These are phyloP conservation scores for Fusarium coffeatum DNA, from an alignment of 2,329 filamentous ascomycete species.

Conservation along the genomic window DNA sequence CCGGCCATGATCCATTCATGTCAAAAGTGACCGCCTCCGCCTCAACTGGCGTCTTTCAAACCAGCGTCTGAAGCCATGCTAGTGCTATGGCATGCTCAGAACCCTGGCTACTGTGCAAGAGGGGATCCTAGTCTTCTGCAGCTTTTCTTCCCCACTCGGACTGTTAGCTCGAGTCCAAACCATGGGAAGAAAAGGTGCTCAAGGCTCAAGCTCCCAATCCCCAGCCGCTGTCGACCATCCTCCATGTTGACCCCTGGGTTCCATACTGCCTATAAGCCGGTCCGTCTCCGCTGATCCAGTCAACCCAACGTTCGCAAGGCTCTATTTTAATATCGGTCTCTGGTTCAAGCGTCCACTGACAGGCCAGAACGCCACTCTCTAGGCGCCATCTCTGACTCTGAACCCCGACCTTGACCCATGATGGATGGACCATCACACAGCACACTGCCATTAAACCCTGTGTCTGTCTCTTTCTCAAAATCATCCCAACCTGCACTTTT, in stretches of 20 bases:
- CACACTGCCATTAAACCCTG: constrained; percentile 39
- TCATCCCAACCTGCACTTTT: constrained; percentile 46
- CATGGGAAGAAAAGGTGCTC: constrained; percentile 30
- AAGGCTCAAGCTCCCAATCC: constrained; percentile 40
- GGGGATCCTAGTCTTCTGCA: constrained; percentile 42
- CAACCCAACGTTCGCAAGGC: constrained; percentile 47
- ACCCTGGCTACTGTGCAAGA: constrained; percentile 26
- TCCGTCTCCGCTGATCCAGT: constrained; percentile 48
- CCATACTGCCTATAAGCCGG: constrained; percentile 42
- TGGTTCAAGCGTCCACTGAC: constrained; percentile 56
- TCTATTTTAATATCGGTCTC: constrained; percentile 60
- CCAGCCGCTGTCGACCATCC: constrained; percentile 42
- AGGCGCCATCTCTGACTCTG: constrained; percentile 59
- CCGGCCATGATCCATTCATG: constrained; percentile 36
- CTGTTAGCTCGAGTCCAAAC: constrained; percentile 30
- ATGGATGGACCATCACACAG: constrained; percentile 42
- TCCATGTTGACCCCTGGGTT: constrained; percentile 39
- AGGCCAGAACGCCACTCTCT: constrained; percentile 53
- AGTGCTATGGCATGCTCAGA: constrained; percentile 1
- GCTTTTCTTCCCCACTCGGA: constrained; percentile 38
- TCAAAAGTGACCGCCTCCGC: constrained; percentile 39
- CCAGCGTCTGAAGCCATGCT: constrained; percentile 21
- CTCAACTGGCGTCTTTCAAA: constrained; percentile 29
- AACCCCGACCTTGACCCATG: constrained; percentile 51
- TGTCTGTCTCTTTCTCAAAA: constrained; percentile 44